Evolutionary conservation across 2,329 filamentous ascomycete genomes (phyloP).

Genomic region (Aspergillus udagawae): DNA sequence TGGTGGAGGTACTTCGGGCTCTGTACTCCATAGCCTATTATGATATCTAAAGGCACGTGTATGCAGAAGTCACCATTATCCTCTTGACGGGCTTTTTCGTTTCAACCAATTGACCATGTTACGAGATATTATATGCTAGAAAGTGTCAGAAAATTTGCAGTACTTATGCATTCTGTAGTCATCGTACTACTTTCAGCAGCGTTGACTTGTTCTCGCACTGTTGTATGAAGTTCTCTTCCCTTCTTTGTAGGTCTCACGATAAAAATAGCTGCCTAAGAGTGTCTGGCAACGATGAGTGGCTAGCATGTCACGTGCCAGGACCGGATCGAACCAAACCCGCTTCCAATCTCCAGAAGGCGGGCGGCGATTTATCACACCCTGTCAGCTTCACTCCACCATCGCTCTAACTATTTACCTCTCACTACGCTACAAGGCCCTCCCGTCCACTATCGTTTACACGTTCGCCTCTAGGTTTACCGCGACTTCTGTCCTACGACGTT

Average conservation of each 20-base stretch:
- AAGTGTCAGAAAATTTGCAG: too few relatives aligned
- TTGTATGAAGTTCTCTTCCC: not conserved
- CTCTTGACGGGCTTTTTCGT: too few relatives aligned
- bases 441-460: not conserved
- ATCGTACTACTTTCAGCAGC: not conserved
- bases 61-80: not conserved
- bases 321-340: constrained; percentile 22
- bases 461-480: not conserved
- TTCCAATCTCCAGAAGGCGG: constrained; percentile 21
- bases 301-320: constrained; percentile 20
- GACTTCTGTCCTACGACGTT: constrained; percentile 2
- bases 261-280: constrained; percentile 17
- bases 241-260: not conserved
- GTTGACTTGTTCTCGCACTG: not conserved
- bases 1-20: not conserved
- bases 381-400: constrained; percentile 20
- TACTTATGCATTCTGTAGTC: constrained; percentile 23
- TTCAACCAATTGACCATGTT: not conserved
- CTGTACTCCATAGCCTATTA: not conserved
- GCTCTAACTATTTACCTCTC: constrained; percentile 3
- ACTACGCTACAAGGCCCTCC: constrained; percentile 5
- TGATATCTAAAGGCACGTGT: not conserved
- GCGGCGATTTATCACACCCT: constrained; percentile 23
- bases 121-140: too few relatives aligned
- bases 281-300: constrained; percentile 10